Evolutionary conservation across 2,329 filamentous ascomycete species (phyloP).

Genomic region (Cordyceps fumosorosea): DNA sequence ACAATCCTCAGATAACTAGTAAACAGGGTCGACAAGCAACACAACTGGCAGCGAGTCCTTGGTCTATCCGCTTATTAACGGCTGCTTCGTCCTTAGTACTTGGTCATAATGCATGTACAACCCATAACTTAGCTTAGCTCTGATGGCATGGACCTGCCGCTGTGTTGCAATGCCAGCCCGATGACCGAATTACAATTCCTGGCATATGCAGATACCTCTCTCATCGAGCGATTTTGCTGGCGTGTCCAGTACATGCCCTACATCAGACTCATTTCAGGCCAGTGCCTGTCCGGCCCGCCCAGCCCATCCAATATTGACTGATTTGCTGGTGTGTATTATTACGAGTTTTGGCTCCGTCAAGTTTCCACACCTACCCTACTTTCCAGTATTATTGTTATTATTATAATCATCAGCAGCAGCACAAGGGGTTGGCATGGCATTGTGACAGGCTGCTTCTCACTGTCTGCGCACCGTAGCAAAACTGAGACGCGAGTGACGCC

Average conservation of each 20-base stretch:
- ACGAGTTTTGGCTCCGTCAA: neutral
- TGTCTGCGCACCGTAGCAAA: neutral
- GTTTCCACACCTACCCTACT: neutral
- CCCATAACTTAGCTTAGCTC: no score
- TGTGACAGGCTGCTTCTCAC: neutral
- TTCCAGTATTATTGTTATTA: neutral
- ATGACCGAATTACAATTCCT: no score
- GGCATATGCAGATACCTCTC: no score
- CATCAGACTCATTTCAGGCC: no score
- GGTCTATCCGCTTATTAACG: neutral
- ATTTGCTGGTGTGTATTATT: neutral
- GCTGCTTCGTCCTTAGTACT: neutral
- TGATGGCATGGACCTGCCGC: no score
- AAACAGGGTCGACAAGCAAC: no score
- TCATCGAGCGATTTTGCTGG: no score
- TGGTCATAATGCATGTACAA: neutral
- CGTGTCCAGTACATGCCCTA: no score
- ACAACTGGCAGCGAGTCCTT: no score
- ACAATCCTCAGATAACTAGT: no score
- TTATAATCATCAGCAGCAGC: neutral
- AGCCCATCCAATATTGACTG: neutral
- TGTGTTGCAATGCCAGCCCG: neutral
- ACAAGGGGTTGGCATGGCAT: neutral
- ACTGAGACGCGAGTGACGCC: constrained; percentile 5
- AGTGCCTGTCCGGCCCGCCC: no score